Evolutionary conservation across 768 basidiomycete species (phyloP).

Genomic region (Coprinellus aureogranulatus): DNA sequence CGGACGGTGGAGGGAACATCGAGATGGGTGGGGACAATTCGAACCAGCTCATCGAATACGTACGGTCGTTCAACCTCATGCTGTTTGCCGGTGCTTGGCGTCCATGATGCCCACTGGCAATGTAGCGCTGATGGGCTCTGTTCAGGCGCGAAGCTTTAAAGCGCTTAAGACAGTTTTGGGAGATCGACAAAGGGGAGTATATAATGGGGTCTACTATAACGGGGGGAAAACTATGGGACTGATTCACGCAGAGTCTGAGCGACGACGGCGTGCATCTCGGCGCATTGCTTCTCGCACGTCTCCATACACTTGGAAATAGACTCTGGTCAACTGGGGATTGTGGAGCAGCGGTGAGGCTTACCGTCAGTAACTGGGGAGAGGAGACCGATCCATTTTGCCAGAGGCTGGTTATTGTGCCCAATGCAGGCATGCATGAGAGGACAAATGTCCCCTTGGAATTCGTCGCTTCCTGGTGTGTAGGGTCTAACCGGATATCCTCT

Average conservation of each 20-base stretch:
- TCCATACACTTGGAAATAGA: constrained; percentile 79
- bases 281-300: constrained; percentile 65
- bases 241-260: constrained; percentile 64
- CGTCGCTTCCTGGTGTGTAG: constrained; percentile 64
- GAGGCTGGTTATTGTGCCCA: constrained; percentile 78
- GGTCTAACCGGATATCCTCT: constrained; percentile 73
- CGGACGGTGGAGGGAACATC: constrained; percentile 70
- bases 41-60: constrained; percentile 73
- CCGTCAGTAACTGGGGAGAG: constrained; percentile 51
- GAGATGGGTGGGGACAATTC: constrained; percentile 80
- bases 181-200: neutral
- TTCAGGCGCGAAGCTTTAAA: too few species aligned
- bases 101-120: neutral
- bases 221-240: constrained; percentile 6
- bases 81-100: neutral
- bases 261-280: constrained; percentile 72
- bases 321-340: too few species aligned
- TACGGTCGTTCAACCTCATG: constrained; percentile 61
- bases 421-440: constrained; percentile 83
- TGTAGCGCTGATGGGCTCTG: neutral
- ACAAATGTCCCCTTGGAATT: constrained; percentile 65
- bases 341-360: constrained; percentile 32
- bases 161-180: neutral
- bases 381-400: constrained; percentile 78
- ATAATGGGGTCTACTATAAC: neutral